These are phyloP conservation scores for Termitomyces sp. DNA, from an alignment of 768 basidiomycete genomes.

Conservation along the genomic window DNA sequence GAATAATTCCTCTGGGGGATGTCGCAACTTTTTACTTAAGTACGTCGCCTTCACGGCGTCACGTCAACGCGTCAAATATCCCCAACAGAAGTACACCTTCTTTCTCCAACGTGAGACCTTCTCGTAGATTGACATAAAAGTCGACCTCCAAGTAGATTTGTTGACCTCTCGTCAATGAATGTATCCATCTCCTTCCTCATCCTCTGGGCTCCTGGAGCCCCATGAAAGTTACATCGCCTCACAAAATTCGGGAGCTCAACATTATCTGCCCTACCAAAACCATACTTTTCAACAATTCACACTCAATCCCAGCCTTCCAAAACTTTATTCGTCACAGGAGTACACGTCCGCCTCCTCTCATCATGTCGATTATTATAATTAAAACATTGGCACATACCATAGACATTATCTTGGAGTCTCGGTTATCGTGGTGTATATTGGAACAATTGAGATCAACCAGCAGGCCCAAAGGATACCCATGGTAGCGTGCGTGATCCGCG, in stretches of 20 bases:
- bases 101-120: conserved; percentile 11
- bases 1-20: conserved; percentile 18
- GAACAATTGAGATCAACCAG: conserved; percentile 21
- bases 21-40: conserved; percentile 9
- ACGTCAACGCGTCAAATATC: conserved; percentile 14
- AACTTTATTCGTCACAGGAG: conserved; percentile 8
- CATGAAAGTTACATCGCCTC: background rate
- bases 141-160: background rate
- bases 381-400: background rate
- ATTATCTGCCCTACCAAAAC: background rate
- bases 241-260: background rate
- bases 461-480: conserved; percentile 36
- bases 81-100: conserved; percentile 10
- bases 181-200: conserved; percentile 11
- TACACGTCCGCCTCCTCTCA: background rate
- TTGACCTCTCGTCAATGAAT: conserved; percentile 13
- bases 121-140: conserved; percentile 8
- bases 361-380: background rate
- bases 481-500: conserved; percentile 39
- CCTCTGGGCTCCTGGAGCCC: conserved; percentile 3
- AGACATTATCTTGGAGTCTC: conserved; percentile 42
- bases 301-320: background rate
- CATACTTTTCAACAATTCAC: background rate
- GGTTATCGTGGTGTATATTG: conserved; percentile 39
- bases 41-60: conserved; percentile 14